Conservation (phyloP, 225 moss, liverwort and hornwort genomes). For the Bryum argenteum region DNA sequence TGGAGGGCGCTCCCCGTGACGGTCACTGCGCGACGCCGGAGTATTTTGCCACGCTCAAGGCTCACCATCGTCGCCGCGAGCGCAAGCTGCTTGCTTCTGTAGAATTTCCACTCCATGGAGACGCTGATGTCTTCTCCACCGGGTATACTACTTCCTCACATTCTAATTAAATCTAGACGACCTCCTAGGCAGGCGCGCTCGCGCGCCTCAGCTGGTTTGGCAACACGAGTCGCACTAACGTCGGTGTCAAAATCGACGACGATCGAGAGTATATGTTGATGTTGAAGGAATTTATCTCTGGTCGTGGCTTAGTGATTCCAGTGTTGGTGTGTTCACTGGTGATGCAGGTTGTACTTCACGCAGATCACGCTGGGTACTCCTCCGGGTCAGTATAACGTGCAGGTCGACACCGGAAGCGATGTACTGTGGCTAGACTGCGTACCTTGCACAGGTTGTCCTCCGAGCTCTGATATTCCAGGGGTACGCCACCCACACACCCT, state of each 20-base stretch:
- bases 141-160: constrained; percentile 17
- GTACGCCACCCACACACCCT: constrained; percentile 17
- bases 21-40: constrained; percentile 35
- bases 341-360: constrained; percentile 80
- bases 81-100: constrained; percentile 27
- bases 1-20: constrained; percentile 13
- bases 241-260: not conserved
- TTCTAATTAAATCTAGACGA: too few species aligned
- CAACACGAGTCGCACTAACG: not conserved
- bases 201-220: too few species aligned
- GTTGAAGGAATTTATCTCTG: too few species aligned
- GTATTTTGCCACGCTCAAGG: constrained; percentile 40
- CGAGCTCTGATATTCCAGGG: constrained; percentile 23
- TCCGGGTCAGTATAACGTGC: constrained; percentile 44
- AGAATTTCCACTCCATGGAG: constrained; percentile 48
- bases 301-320: too few species aligned
- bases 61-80: constrained; percentile 40
- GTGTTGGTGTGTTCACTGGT: not conserved
- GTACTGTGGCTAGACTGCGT: constrained; percentile 70
- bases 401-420: constrained; percentile 87
- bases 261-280: too few species aligned
- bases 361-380: constrained; percentile 67
- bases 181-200: too few species aligned
- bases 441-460: constrained; percentile 63
- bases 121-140: constrained; percentile 9